phyloP scores from a whole-genome alignment of 768 basidiomycete species.

The Podaxis sp. region DNA sequence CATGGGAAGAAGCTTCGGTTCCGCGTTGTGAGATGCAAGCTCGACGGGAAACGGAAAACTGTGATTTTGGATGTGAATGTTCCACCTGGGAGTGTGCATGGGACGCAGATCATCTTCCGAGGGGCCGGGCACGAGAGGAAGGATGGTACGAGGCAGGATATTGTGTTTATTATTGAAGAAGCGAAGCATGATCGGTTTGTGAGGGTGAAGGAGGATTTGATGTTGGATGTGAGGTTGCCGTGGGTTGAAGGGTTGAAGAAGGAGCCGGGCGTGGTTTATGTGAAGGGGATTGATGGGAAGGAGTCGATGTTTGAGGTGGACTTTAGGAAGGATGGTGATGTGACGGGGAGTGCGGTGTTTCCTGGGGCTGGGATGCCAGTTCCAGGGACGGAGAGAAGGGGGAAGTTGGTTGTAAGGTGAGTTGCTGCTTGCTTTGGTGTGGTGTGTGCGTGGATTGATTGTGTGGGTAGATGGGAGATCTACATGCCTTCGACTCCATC shows the following conservation, averaged over 20 bases:
- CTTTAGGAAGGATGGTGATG: conserved; percentile 47
- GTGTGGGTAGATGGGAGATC: conserved; percentile 5
- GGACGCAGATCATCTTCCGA: conserved; percentile 60
- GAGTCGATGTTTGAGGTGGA: conserved; percentile 51
- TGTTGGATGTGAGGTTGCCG: conserved; percentile 53
- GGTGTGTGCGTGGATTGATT: neutral
- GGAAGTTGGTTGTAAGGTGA: conserved; percentile 65
- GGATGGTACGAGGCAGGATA: conserved; percentile 58
- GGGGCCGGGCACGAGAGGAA: conserved; percentile 63
- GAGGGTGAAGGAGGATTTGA: conserved; percentile 58
- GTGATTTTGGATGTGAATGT: conserved; percentile 63
- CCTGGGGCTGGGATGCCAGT: conserved; percentile 69
- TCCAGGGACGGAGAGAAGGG: conserved; percentile 45
- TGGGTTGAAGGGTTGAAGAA: conserved; percentile 52
- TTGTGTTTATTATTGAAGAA: conserved; percentile 67
- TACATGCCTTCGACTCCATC: conserved; percentile 3
- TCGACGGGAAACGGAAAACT: conserved; percentile 49
- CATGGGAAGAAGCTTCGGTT: conserved; percentile 55
- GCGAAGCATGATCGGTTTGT: conserved; percentile 56
- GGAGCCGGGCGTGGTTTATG: conserved; percentile 49
- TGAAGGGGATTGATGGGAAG: conserved; percentile 58
- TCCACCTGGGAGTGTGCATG: conserved; percentile 60
- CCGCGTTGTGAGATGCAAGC: conserved; percentile 54
- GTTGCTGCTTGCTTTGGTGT: conserved; percentile 19
- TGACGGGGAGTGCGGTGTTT: conserved; percentile 50